These are phyloP conservation scores for Rehmannia glutinosa DNA, from an alignment of 257 asterid genomes.

Conservation along the genomic window DNA sequence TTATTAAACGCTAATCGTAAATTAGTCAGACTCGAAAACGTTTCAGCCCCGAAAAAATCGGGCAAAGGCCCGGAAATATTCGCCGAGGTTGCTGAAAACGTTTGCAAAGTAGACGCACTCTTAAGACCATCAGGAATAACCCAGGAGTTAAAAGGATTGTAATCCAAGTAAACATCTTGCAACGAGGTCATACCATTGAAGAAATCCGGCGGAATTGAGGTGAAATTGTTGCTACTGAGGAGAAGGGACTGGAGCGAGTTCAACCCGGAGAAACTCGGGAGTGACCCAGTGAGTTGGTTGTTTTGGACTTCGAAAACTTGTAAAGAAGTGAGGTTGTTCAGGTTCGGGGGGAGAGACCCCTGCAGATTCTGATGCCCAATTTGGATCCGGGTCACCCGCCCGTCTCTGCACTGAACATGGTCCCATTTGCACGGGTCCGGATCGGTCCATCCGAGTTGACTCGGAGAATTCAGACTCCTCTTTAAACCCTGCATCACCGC, in stretches of 20 bases:
- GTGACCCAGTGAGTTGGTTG: conserved; percentile 54
- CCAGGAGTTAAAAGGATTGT: conserved; percentile 58
- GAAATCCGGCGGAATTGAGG: conserved; percentile 65
- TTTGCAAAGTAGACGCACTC: conserved; percentile 31
- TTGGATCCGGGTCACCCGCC: conserved; percentile 61
- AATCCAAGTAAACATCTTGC: conserved; percentile 46
- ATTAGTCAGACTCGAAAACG: conserved; percentile 35
- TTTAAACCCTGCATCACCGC: conserved; percentile 53
- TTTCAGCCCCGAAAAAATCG: conserved; percentile 39
- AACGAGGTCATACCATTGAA: conserved; percentile 69
- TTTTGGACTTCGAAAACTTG: conserved; percentile 46
- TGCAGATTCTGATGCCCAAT: conserved; percentile 41
- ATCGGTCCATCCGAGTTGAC: conserved; percentile 41
- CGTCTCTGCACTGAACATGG: conserved; percentile 31
- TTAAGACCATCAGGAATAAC: conserved; percentile 45
- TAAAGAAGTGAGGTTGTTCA: conserved; percentile 44
- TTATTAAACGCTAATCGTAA: conserved; percentile 48
- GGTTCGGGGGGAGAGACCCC: conserved; percentile 56
- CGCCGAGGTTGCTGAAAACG: conserved; percentile 55
- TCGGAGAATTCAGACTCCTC: conserved; percentile 31
- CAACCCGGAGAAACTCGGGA: conserved; percentile 69
- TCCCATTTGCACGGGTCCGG: conserved; percentile 46
- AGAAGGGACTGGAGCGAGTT: conserved; percentile 36
- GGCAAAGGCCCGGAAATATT: conserved; percentile 60
- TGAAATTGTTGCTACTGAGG: conserved; percentile 50